Percentiles rank a stretch among this genome's conserved stretches.
phyloP scores from a whole-genome alignment of 1,284 basidiomycete species.

The Naganishia albida region DNA sequence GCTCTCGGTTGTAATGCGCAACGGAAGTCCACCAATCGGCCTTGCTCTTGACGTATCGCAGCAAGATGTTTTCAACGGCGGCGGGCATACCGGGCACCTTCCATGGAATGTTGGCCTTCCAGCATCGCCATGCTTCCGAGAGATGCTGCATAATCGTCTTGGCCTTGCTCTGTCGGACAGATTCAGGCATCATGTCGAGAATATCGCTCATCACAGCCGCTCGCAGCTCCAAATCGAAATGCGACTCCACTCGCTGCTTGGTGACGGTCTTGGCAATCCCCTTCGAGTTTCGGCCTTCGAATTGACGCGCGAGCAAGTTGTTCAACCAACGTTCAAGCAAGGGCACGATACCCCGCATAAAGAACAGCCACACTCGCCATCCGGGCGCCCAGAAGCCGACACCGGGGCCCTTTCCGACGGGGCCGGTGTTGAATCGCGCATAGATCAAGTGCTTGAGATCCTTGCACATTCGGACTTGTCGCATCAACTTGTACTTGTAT shows the following conservation, averaged over 20 bases:
- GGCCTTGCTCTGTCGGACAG: slow-evolving; percentile 83
- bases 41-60: slow-evolving; percentile 99
- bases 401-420: slow-evolving; percentile 98
- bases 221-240: slow-evolving; percentile 95
- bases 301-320: slow-evolving; percentile 67
- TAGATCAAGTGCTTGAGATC: slow-evolving; percentile 95
- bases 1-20: slow-evolving; percentile 69
- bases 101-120: slow-evolving; percentile 90
- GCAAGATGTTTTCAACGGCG: slow-evolving; percentile 97
- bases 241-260: slow-evolving; percentile 98
- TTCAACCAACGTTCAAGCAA: slow-evolving; percentile 97
- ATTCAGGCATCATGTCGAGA: slow-evolving; percentile 95
- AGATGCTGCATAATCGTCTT: slow-evolving; percentile 98
- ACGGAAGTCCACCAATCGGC: slow-evolving; percentile 98
- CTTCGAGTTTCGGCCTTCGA: slow-evolving; percentile 74
- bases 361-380: slow-evolving; percentile 99
- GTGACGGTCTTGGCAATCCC: slow-evolving; percentile 94
- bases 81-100: slow-evolving; percentile 63
- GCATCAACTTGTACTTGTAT: slow-evolving; percentile 99
- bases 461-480: slow-evolving; percentile 99
- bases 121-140: slow-evolving; percentile 97
- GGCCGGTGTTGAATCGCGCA: slow-evolving; percentile 98
- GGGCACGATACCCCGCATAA: slow-evolving; percentile 98
- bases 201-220: slow-evolving; percentile 99
- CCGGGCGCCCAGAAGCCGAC: slow-evolving; percentile 99